A percentile compares a stretch with the other conserved stretches of the same genome.
Conservation (phyloP, 2,329 filamentous ascomycete species). For the Apiospora arundinis region DNA sequence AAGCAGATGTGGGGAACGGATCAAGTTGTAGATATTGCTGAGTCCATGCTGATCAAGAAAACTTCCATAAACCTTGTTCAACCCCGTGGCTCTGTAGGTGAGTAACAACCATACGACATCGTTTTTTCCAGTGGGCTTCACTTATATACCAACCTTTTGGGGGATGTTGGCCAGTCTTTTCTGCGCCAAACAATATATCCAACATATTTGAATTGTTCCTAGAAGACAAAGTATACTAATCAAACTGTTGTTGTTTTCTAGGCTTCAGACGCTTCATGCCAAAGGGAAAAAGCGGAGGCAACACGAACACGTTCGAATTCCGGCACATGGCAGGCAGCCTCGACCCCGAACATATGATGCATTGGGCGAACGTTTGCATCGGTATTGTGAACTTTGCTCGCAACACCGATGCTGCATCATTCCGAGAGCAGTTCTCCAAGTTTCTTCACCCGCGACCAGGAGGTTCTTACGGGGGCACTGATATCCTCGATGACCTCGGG, state of each 20-base stretch:
- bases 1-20: neutral
- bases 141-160: too few relatives aligned
- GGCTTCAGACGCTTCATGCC: slow-evolving; percentile 16
- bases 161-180: too few relatives aligned
- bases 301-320: slow-evolving; percentile 19
- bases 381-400: slow-evolving; percentile 1
- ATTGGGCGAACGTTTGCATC: slow-evolving; percentile 10
- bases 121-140: neutral
- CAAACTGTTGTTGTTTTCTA: neutral
- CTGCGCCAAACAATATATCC: neutral
- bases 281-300: neutral
- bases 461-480: neutral
- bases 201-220: neutral
- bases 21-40: neutral
- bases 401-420: neutral
- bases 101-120: neutral
- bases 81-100: neutral
- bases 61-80: neutral
- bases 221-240: neutral
- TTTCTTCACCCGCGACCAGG: neutral
- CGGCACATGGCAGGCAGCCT: slow-evolving; percentile 21
- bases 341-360: neutral
- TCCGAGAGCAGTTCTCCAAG: neutral
- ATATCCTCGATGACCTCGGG: neutral
- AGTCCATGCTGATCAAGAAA: slow-evolving; percentile 1